Conservation (phyloP, 1,139 yeast genomes). For the Saccharomyces hybrid region DNA sequence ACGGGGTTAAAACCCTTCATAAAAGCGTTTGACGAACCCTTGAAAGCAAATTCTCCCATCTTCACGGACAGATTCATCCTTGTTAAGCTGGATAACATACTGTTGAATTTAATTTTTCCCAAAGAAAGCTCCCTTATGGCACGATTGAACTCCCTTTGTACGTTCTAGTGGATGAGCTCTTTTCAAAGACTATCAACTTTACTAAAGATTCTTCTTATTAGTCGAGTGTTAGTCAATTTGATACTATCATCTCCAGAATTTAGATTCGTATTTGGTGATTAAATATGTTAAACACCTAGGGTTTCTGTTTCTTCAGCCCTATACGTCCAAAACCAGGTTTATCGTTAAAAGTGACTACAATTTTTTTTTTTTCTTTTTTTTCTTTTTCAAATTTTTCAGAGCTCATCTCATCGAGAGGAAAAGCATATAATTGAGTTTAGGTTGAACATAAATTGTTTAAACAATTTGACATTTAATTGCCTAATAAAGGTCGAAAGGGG, state of each 20-base stretch:
- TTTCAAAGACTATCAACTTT: too few relatives aligned
- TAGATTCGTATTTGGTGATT: background rate
- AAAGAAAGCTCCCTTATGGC: background rate
- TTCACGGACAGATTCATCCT: background rate
- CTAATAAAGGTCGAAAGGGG: background rate
- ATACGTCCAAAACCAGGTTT: background rate
- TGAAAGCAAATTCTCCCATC: background rate
- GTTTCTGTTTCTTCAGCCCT: background rate
- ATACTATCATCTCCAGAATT: background rate
- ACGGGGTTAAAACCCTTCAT: background rate
- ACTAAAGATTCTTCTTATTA: background rate
- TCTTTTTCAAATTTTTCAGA: background rate
- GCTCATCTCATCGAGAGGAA: conserved; percentile 1
- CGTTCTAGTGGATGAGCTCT: background rate
- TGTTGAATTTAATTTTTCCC: background rate
- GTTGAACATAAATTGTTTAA: background rate
- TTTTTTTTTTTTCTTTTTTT: background rate
- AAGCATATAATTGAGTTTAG: background rate
- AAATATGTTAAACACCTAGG: background rate
- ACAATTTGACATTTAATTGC: background rate
- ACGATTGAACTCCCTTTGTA: background rate
- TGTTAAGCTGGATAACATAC: background rate
- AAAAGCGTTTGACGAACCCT: background rate
- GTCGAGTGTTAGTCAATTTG: background rate
- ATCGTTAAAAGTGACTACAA: background rate